phyloP scores from a whole-genome alignment of 805 yeast genomes.

The Torulaspora microellipsoides region DNA sequence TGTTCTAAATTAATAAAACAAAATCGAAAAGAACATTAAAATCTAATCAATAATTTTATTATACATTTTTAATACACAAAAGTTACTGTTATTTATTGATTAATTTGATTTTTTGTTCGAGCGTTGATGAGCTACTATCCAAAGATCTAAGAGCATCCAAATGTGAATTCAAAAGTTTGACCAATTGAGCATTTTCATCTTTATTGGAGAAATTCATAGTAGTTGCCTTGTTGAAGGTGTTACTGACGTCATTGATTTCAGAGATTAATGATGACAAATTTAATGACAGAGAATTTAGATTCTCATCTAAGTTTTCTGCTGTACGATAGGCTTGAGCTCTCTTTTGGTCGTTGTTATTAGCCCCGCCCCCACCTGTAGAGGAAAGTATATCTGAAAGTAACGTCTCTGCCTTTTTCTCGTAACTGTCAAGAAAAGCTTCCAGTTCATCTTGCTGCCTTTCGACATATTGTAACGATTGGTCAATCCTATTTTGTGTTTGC shows the following conservation, averaged over 20 bases:
- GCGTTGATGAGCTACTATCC: constrained; percentile 62
- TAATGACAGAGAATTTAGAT: constrained; percentile 69
- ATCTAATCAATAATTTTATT: no score
- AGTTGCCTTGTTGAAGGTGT: constrained; percentile 65
- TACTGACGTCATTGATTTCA: constrained; percentile 81
- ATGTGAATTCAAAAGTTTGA: constrained; percentile 80
- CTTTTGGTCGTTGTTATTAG: constrained; percentile 60
- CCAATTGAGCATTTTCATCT: constrained; percentile 54
- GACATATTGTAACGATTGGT: constrained; percentile 79
- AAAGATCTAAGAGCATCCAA: constrained; percentile 85
- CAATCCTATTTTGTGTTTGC: constrained; percentile 77
- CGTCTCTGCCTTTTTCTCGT: constrained; percentile 49
- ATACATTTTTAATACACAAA: no score
- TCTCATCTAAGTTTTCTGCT: constrained; percentile 81
- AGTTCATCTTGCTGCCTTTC: constrained; percentile 91
- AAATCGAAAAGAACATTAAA: no score
- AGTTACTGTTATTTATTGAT: constrained; percentile 13
- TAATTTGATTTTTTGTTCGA: constrained; percentile 60
- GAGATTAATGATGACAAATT: constrained; percentile 70
- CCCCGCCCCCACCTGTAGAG: constrained; percentile 26
- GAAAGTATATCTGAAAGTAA: constrained; percentile 36
- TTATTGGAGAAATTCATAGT: constrained; percentile 32
- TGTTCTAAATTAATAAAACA: no score
- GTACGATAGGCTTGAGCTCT: constrained; percentile 84
- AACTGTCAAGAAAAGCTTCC: constrained; percentile 73